Percentiles rank a stretch among this genome's conserved stretches.
Evolutionary conservation across 495 filamentous ascomycete species (phyloP).

Genomic region (Podospora pseudocomata): DNA sequence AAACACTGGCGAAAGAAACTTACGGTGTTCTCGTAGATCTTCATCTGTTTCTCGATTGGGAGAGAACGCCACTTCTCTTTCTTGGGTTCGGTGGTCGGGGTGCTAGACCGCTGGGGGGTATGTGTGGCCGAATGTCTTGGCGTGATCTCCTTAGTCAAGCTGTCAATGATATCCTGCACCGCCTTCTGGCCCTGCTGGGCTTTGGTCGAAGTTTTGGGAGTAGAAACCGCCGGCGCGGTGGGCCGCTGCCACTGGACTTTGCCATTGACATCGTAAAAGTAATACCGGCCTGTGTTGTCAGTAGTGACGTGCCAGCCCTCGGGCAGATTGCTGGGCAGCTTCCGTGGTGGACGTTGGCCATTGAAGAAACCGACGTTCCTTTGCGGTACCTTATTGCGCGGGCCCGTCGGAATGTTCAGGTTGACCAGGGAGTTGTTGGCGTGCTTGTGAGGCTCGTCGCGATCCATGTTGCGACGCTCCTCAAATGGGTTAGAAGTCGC

Average conservation of each 20-base stretch:
- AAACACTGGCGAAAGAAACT: constrained; percentile 23
- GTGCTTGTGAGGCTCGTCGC: constrained; percentile 46
- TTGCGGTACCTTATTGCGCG: constrained; percentile 61
- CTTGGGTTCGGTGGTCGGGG: constrained; percentile 59
- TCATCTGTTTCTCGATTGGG: constrained; percentile 82
- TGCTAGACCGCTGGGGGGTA: constrained; percentile 62
- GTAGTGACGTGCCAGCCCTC: constrained; percentile 74
- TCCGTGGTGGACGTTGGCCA: constrained; percentile 55
- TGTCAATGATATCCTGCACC: constrained; percentile 81
- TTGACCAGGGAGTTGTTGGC: constrained; percentile 35
- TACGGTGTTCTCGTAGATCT: constrained; percentile 88
- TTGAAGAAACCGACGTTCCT: constrained; percentile 57
- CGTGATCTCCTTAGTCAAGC: constrained; percentile 62
- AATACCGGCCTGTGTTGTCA: constrained; percentile 60
- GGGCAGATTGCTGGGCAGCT: constrained; percentile 59
- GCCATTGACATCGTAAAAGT: constrained; percentile 76
- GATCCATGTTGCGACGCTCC: constrained; percentile 64
- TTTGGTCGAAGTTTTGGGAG: constrained; percentile 61
- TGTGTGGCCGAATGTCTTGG: constrained; percentile 48
- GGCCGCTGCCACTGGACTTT: constrained; percentile 77
- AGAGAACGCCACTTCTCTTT: constrained; percentile 80
- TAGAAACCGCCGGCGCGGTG: constrained; percentile 60
- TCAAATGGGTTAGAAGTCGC: constrained; percentile 51
- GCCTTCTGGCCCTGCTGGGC: constrained; percentile 50
- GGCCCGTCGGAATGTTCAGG: constrained; percentile 55